Conservation (phyloP, 2,329 filamentous ascomycete species). For the Colletotrichum sp. region DNA sequence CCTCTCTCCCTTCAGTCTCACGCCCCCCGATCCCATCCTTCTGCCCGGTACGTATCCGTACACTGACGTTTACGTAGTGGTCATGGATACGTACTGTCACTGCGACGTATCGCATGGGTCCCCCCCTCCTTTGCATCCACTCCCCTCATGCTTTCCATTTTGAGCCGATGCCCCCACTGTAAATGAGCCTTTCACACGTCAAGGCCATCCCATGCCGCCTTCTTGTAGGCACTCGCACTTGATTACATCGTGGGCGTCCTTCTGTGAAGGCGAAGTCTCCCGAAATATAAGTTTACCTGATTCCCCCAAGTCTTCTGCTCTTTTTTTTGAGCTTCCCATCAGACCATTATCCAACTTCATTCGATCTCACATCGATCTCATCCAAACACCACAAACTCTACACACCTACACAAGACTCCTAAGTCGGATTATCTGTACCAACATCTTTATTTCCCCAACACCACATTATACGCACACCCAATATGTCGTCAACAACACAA, state of each 20-base stretch:
- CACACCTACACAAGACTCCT: background rate
- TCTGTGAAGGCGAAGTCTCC: constrained; percentile 10
- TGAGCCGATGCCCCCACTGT: constrained; percentile 6
- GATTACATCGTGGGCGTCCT: constrained; percentile 16
- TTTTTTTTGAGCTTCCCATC: background rate
- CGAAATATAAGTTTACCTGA: constrained; percentile 11
- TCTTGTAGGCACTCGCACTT: background rate
- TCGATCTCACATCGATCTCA: background rate
- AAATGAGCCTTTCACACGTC: constrained; percentile 21
- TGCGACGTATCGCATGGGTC: constrained; percentile 17
- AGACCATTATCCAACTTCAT: background rate
- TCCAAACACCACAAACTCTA: background rate
- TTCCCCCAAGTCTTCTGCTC: rapidly evolving
- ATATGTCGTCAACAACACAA: constrained; percentile 37
- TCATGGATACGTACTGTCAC: background rate
- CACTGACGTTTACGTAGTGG: background rate
- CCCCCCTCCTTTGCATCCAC: background rate
- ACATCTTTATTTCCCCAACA: background rate
- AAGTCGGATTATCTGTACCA: background rate
- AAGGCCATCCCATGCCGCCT: constrained; percentile 10
- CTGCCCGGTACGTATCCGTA: background rate
- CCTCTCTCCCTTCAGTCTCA: background rate
- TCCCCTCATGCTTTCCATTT: constrained; percentile 18
- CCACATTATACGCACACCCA: constrained; percentile 26
- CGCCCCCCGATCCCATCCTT: background rate